phyloP scores from a whole-genome alignment of 1,284 basidiomycete genomes.

The Sporisorium sorghi region DNA sequence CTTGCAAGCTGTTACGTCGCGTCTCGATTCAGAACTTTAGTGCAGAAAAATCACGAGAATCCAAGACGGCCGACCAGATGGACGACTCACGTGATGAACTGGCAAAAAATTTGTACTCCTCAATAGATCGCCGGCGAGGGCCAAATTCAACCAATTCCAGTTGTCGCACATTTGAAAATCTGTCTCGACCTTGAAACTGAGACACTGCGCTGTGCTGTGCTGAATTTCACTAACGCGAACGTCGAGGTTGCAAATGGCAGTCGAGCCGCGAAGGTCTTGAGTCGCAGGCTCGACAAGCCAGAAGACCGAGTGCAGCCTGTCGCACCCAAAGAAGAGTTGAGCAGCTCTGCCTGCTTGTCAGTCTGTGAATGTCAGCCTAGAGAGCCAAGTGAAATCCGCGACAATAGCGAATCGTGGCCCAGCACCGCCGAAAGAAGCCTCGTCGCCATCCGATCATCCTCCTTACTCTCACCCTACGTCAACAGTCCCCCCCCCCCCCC shows the following conservation, averaged over 20 bases:
- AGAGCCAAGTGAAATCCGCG: background rate
- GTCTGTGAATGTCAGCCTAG: background rate
- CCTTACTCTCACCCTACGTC: constrained; percentile 51
- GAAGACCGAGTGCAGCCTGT: no score
- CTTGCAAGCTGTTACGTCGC: background rate
- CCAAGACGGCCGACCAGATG: background rate
- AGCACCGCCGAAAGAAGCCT: constrained; percentile 38
- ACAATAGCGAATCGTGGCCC: constrained; percentile 11
- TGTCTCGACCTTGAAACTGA: background rate
- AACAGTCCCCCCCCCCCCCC: no score
- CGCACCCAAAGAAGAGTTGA: no score
- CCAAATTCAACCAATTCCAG: background rate
- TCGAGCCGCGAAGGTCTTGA: background rate
- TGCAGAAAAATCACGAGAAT: background rate
- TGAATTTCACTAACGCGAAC: background rate
- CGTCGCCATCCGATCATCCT: constrained; percentile 44
- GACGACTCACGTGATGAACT: background rate
- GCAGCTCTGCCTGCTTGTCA: background rate
- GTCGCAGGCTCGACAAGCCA: no score
- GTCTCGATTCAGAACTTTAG: no score
- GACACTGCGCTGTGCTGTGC: constrained; percentile 8
- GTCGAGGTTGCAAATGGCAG: background rate
- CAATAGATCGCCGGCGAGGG: no score
- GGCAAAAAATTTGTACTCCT: background rate
- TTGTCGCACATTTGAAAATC: background rate